A percentile compares a stretch with the other conserved stretches of the same genome.
Conservation (phyloP, 176 grass and related monocot genomes). For the Eleusine indica region DNA sequence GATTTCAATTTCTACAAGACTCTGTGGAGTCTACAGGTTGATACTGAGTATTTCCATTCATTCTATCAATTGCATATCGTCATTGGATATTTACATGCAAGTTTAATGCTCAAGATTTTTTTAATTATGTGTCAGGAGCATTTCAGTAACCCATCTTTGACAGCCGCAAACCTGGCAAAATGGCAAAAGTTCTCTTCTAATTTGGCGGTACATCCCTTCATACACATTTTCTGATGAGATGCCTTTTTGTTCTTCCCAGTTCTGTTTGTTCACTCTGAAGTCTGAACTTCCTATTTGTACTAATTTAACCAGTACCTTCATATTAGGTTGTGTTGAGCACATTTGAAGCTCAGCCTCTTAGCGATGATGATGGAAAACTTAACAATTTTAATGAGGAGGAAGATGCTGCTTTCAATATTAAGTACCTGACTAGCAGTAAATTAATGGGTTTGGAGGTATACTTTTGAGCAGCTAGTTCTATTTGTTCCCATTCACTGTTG, state of each 20-base stretch:
- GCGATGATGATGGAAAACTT: conserved; percentile 85
- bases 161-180: conserved; percentile 57
- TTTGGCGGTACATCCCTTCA: conserved; percentile 60
- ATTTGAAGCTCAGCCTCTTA: conserved; percentile 97
- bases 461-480: conserved; percentile 10
- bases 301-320: conserved; percentile 23
- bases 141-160: conserved; percentile 81
- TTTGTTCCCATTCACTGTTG: conserved; percentile 22
- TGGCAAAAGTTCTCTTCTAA: conserved; percentile 91
- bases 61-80: conserved; percentile 10
- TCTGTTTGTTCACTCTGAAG: conserved; percentile 25
- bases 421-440: conserved; percentile 98
- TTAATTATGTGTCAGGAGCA: conserved; percentile 62
- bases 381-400: conserved; percentile 86
- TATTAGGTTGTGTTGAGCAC: conserved; percentile 86
- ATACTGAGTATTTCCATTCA: conserved; percentile 4
- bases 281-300: conserved; percentile 30
- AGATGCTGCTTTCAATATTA: conserved; percentile 90
- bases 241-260: neutral
- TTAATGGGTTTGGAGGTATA: conserved; percentile 98
- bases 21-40: conserved; percentile 96
- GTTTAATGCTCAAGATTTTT: neutral
- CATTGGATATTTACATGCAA: neutral
- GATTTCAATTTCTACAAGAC: conserved; percentile 99
- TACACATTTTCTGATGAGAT: conserved; percentile 14